Percentiles rank a stretch among this genome's conserved stretches.
phyloP scores from a whole-genome alignment of 2,329 filamentous ascomycete species.

The Penicillium sp. region DNA sequence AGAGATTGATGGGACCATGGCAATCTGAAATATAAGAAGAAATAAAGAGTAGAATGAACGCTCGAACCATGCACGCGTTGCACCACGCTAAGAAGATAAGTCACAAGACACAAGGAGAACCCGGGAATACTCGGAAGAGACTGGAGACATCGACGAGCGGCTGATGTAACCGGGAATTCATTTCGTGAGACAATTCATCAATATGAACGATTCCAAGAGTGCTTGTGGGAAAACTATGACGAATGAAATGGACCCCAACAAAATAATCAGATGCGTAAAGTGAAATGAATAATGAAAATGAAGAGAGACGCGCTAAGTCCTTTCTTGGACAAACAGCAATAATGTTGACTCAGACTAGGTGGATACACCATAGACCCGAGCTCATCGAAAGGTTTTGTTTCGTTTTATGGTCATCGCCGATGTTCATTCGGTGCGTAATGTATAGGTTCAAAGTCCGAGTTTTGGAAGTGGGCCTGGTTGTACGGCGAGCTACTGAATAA shows the following conservation, averaged over 20 bases:
- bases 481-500: constrained; percentile 38
- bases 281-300: background rate
- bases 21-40: background rate
- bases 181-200: background rate
- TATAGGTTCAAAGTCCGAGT: constrained; percentile 47
- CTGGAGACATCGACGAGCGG: background rate
- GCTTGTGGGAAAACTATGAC: background rate
- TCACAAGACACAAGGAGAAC: constrained; percentile 1
- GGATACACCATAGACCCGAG: background rate
- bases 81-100: constrained; percentile 21
- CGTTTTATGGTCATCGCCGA: constrained; percentile 18
- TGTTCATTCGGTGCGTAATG: constrained; percentile 45
- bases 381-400: background rate
- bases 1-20: background rate
- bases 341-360: background rate
- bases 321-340: background rate
- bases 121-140: background rate
- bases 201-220: background rate
- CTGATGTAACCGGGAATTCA: background rate
- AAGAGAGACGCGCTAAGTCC: constrained; percentile 9
- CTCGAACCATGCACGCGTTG: constrained; percentile 23
- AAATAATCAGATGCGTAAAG: background rate
- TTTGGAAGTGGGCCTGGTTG: constrained; percentile 49
- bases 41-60: constrained; percentile 9
- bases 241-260: background rate